Base-by-base conservation (phyloP, 176 grass and related monocot genomes). In the Lolium perenne region DNA sequence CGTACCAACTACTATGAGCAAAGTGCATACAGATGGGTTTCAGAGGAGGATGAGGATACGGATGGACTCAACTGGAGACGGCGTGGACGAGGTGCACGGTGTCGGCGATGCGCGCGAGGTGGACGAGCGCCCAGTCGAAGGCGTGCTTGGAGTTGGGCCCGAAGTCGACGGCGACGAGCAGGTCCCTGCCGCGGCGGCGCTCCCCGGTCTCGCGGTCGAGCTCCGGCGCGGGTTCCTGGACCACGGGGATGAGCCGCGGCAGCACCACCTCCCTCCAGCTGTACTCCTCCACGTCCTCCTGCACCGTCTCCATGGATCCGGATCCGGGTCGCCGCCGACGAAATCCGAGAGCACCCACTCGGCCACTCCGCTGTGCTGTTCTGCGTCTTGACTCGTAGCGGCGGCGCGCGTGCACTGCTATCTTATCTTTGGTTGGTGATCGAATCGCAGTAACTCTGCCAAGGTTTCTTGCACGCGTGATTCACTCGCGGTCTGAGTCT, bases 71-170 rank as follows among this genome's bases (percentile, higher is more conserved):
- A 95, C 95, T 95, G 76, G 89, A 81, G 63, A 95, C 95, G 77
- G 89, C 92, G 62, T 93, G 92, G 82, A 97, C 82, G 54, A 97
- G 85, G 85, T 97, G 92, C 77, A 97, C 38, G 29, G 95, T 97
- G 83, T 97, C 92, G 80, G 92, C 95, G 50, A 95, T 86, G 85
- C 92, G 92, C 57, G 91, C 88, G 78, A 97, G 21, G 89, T 97
- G 95, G 47, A 77, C 82, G 84, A 97, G 86, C 78, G 87, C 84
- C 95, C 95, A 95, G 76, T 94, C 91, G 84, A 95, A 94, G 79
- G 95, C 95, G 81, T 97, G 92, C 78, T 88, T 94, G 84, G 90
- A 91, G 80, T 97, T 97, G 2, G 92, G 89, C 15, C 95, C 92
- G 88, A 94, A 94, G 87, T 97, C 95, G 53, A 97, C 61, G 62